phyloP scores from a whole-genome alignment of 2,329 filamentous ascomycete species.

The Cladophialophora yegresii region DNA sequence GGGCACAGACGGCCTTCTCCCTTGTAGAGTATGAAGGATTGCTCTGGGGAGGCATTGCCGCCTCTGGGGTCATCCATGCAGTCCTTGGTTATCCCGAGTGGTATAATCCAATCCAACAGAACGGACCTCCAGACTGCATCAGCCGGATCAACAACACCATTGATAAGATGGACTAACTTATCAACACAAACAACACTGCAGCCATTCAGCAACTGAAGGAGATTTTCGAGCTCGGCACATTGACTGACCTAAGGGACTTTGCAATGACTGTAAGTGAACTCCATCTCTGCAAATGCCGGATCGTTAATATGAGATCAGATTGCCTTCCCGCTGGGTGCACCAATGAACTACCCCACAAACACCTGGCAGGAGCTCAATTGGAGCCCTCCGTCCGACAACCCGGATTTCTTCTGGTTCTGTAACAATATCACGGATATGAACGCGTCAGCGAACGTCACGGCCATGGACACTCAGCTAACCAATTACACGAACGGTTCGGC shows the following conservation, averaged over 20 bases:
- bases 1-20: conserved; percentile 48
- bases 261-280: conserved; percentile 30
- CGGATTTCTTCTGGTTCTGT: conserved; percentile 58
- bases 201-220: conserved; percentile 52
- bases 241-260: conserved; percentile 45
- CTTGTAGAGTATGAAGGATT: conserved; percentile 43
- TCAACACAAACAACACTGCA: conserved; percentile 46
- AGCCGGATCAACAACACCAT: conserved; percentile 53
- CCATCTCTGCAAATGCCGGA: conserved; percentile 11
- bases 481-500: conserved; percentile 54
- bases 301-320: conserved; percentile 39
- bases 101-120: conserved; percentile 55
- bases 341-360: conserved; percentile 53
- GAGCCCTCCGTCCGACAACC: conserved; percentile 45
- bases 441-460: conserved; percentile 48
- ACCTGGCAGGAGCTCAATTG: conserved; percentile 61
- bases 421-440: conserved; percentile 54
- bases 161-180: conserved; percentile 53
- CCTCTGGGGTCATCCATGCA: conserved; percentile 49
- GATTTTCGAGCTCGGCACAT: conserved; percentile 51
- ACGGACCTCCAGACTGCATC: conserved; percentile 53
- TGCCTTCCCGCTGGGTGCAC: conserved; percentile 51
- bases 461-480: conserved; percentile 51
- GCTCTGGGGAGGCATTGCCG: conserved; percentile 53
- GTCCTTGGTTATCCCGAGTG: conserved; percentile 52